Percentiles rank a stretch among this genome's conserved stretches.
phyloP scores from a whole-genome alignment of 73 alveolate species.

The Paraurostyla sp. region DNA sequence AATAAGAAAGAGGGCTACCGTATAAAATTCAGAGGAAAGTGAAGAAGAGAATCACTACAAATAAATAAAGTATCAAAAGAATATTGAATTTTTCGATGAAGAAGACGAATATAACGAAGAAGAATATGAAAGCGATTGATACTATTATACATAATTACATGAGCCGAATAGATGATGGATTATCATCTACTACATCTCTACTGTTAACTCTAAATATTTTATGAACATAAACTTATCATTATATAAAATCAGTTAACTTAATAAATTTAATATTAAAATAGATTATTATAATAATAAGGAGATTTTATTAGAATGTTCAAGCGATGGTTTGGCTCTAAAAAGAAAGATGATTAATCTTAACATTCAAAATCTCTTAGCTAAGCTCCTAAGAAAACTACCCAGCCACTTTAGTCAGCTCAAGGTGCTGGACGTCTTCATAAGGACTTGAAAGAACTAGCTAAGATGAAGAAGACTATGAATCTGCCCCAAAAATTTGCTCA shows the following conservation, averaged over 20 bases:
- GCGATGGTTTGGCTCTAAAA: constrained; percentile 35
- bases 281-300: neutral
- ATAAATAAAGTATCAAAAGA: neutral
- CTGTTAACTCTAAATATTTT: neutral
- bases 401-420: neutral
- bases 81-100: constrained; percentile 1
- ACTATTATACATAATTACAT: neutral
- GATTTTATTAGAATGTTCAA: constrained; percentile 12
- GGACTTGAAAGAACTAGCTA: neutral
- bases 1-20: neutral
- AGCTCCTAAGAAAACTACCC: too few species aligned
- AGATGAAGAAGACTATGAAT: neutral
- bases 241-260: too few species aligned
- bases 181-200: too few species aligned
- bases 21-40: neutral
- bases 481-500: constrained; percentile 48
- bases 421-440: neutral
- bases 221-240: too few species aligned
- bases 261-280: neutral
- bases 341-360: constrained; percentile 6
- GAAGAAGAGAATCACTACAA: neutral
- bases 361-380: neutral
- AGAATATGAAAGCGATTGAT: constrained; percentile 27
- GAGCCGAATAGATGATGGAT: neutral
- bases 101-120: neutral